A percentile compares a stretch with the other conserved stretches of the same genome.
phyloP scores from a whole-genome alignment of 176 grass and related monocot genomes.

The Puccinellia tenuiflora region DNA sequence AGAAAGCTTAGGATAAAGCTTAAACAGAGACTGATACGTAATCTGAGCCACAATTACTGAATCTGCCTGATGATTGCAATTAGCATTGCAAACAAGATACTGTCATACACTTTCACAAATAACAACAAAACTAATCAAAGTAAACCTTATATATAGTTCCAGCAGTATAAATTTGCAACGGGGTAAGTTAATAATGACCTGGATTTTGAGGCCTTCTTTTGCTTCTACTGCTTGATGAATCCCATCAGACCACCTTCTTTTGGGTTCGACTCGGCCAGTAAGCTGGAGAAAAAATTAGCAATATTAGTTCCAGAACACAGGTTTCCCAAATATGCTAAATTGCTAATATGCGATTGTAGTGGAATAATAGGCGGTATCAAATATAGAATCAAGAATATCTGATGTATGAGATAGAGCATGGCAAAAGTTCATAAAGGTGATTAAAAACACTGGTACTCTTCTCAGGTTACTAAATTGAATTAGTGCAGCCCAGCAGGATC shows the following conservation, averaged over 20 bases:
- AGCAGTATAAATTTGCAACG: neutral
- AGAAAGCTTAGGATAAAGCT: constrained; percentile 97
- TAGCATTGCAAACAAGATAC: constrained; percentile 13
- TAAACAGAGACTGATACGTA: constrained; percentile 97
- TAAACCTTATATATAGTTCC: neutral
- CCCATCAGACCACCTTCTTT: constrained; percentile 98
- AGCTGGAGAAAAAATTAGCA: constrained; percentile 49
- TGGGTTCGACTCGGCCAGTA: constrained; percentile 85
- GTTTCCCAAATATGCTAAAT: neutral
- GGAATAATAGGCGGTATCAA: neutral
- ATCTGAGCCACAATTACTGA: constrained; percentile 93
- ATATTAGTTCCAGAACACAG: constrained; percentile 19
- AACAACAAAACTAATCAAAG: neutral
- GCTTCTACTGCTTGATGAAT: constrained; percentile 99
- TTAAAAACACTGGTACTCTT: neutral
- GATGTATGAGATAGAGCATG: neutral
- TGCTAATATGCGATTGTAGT: neutral
- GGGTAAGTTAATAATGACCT: constrained; percentile 43
- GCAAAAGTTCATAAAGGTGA: neutral
- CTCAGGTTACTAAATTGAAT: neutral
- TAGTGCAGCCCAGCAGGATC: neutral
- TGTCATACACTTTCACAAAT: constrained; percentile 12
- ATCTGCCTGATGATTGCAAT: constrained; percentile 73
- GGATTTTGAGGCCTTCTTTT: constrained; percentile 91
- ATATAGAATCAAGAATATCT: neutral